These are phyloP conservation scores for Fraxinus anomala DNA, from an alignment of 257 asterid genomes.

Conservation along the genomic window DNA sequence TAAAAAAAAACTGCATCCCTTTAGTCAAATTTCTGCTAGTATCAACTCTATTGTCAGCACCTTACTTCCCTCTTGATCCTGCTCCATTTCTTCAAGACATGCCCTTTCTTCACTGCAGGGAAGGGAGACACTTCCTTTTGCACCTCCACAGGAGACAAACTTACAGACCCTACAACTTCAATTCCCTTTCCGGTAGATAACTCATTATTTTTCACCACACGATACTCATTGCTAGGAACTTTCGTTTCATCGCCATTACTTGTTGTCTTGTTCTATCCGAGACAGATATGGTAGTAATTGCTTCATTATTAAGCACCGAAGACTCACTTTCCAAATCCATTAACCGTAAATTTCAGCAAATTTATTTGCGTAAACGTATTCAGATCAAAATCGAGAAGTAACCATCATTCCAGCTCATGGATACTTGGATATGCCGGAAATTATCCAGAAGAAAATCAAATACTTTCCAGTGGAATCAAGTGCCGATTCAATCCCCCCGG, in stretches of 20 bases:
- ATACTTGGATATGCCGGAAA: neutral
- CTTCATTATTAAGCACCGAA: slow-evolving; percentile 39
- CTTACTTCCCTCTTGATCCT: slow-evolving; percentile 64
- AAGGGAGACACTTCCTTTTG: slow-evolving; percentile 30
- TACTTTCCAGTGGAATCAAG: neutral
- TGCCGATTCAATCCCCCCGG: neutral
- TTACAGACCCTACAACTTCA: slow-evolving; percentile 22
- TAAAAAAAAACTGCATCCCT: no score
- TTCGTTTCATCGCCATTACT: slow-evolving; percentile 31
- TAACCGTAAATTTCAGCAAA: neutral
- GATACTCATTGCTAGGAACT: slow-evolving; percentile 34
- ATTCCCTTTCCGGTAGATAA: slow-evolving; percentile 24
- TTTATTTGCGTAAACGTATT: slow-evolving; percentile 2
- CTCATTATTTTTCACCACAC: slow-evolving; percentile 21
- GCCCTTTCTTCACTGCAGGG: slow-evolving; percentile 45
- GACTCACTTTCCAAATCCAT: slow-evolving; percentile 55
- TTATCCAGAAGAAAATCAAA: neutral
- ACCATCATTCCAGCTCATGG: slow-evolving; percentile 43
- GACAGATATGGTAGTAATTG: slow-evolving; percentile 13
- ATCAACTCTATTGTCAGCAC: slow-evolving; percentile 36
- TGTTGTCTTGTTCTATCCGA: slow-evolving; percentile 23
- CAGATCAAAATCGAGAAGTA: slow-evolving; percentile 49
- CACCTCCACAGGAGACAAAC: slow-evolving; percentile 8
- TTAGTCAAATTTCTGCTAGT: no score
- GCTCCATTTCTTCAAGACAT: slow-evolving; percentile 76